These are phyloP conservation scores for Leptoxyphium fumago DNA, from an alignment of 2,329 filamentous ascomycete genomes.

Conservation along the genomic window DNA sequence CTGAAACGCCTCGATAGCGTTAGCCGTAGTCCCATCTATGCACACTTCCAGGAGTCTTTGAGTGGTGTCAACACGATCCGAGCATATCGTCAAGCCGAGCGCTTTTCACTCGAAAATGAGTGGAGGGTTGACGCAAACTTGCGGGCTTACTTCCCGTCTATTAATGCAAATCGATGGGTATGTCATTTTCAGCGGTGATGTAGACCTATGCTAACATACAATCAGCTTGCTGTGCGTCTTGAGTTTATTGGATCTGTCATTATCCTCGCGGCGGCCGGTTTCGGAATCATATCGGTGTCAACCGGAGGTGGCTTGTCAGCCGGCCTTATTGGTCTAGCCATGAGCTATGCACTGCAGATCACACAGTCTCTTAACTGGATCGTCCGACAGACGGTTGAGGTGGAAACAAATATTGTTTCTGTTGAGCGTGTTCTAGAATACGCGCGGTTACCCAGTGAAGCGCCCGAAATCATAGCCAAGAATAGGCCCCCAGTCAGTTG, in stretches of 20 bases:
- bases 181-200: background rate
- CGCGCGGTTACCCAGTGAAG: slow-evolving; percentile 77
- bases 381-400: slow-evolving; percentile 92
- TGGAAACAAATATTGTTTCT: slow-evolving; percentile 99
- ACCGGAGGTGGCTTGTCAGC: slow-evolving; percentile 47
- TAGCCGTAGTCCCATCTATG: slow-evolving; percentile 89
- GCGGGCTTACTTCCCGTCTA: slow-evolving; percentile 86
- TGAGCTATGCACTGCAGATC: slow-evolving; percentile 96
- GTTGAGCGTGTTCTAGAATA: slow-evolving; percentile 97
- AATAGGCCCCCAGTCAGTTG: slow-evolving; percentile 77
- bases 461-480: slow-evolving; percentile 82
- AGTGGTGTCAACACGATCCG: slow-evolving; percentile 91
- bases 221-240: slow-evolving; percentile 62
- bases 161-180: slow-evolving; percentile 71
- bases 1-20: slow-evolving; percentile 92
- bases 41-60: slow-evolving; percentile 94
- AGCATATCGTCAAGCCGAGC: slow-evolving; percentile 75
- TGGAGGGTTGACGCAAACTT: slow-evolving; percentile 94
- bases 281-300: slow-evolving; percentile 68
- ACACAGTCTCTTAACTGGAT: slow-evolving; percentile 98
- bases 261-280: slow-evolving; percentile 72
- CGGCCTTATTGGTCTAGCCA: slow-evolving; percentile 77
- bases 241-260: slow-evolving; percentile 93
- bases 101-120: slow-evolving; percentile 88
- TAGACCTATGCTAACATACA: too few relatives aligned